These are phyloP conservation scores for Exobasidium cylindrosporum DNA, from an alignment of 1,284 basidiomycete species.

Conservation along the genomic window DNA sequence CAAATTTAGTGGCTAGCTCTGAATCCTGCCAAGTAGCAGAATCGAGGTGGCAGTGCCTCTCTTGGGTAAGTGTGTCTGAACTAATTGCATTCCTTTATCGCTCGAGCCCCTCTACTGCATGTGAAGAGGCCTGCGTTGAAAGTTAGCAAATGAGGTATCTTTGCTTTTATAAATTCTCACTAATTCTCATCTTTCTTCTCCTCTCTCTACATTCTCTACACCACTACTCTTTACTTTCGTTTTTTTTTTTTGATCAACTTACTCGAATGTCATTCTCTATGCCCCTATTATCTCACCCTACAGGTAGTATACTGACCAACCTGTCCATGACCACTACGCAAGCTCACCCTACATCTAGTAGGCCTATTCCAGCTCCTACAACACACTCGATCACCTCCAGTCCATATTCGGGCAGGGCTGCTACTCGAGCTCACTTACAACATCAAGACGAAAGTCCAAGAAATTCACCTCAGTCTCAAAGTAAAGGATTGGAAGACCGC, in stretches of 20 bases:
- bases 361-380: neutral
- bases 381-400: too few relatives aligned
- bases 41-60: too few relatives aligned
- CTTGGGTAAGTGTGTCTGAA: too few relatives aligned
- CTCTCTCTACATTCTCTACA: neutral
- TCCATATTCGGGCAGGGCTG: too few relatives aligned
- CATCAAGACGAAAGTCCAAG: neutral
- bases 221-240: neutral
- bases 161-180: neutral
- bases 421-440: neutral
- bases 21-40: too few relatives aligned
- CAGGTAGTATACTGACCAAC: too few relatives aligned
- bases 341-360: neutral
- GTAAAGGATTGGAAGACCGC: neutral
- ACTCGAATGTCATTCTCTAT: neutral
- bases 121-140: too few relatives aligned
- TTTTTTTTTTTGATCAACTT: neutral
- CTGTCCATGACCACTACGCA: neutral
- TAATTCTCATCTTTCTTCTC: neutral
- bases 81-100: too few relatives aligned
- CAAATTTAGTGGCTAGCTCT: too few relatives aligned
- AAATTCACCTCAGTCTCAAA: neutral
- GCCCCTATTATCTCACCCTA: too few relatives aligned
- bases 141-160: neutral
- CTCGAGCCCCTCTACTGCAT: too few relatives aligned